Base-by-base conservation (phyloP, 2,329 filamentous ascomycete species). In the Aspergillus vadensis region DNA sequence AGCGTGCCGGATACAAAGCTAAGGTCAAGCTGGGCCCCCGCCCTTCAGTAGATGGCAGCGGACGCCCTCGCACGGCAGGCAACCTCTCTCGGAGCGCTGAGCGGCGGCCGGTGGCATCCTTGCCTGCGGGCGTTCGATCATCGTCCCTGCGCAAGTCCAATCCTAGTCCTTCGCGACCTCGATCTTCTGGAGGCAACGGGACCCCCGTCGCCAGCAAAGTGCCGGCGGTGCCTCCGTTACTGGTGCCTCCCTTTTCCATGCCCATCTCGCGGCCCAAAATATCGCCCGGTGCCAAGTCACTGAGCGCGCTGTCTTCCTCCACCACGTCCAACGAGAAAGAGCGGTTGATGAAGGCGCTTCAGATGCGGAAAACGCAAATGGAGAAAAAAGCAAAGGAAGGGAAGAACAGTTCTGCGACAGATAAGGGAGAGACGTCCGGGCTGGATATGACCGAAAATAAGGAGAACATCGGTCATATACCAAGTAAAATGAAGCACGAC, bases 21-120 rank as follows among this genome's bases (percentile, higher is more conserved):
- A 97, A 96, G 74, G 88, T 97, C 58, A 97, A 96, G 77, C 85
- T 97, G 47, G 95, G 88, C 1, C 94, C 95, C 9, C 86, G 94
- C 49, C 92, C 92, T 25, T 94, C 92, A 63, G 80, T 84, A 43
- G 77, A 81, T 65, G 82, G 86, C 59, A 83, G 84, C 68, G 85
- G 87, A 61, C 84, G 88, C 50, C 83, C 85, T 49, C 81, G 89
- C 78, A 77, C 87, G 74, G 77, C 83, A 55, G 77, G 87, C 73
- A 80, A 74, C 59, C 70, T 78, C 60, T 72, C 74, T 53, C 70
- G 74, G 63, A 74, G 70, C 49, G 65, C 72, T 23, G 83, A 86
- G 68, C 84, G 87, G 68, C 83, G 91, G 54, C 91, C 91, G 5
- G 86, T 94, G 25, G 91, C 92, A 4, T 87, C 90, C 50, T 83